A percentile compares a stretch with the other conserved stretches of the same genome.
Conservation (phyloP, 768 basidiomycete species). For the Tricholoma furcatifolium region DNA sequence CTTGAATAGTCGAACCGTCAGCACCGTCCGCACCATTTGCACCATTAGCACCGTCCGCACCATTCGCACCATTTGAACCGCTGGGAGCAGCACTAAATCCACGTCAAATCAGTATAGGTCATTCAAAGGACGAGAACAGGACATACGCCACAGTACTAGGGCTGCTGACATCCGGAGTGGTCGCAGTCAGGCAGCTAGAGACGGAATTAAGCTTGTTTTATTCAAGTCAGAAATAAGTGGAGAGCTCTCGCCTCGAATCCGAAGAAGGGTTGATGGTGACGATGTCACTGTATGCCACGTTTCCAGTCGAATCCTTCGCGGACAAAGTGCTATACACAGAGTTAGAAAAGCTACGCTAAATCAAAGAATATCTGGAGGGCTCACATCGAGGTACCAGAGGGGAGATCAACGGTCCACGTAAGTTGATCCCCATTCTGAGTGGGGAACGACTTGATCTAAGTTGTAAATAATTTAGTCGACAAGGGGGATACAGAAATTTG, state of each 20-base stretch:
- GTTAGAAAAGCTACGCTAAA: neutral
- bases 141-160: slow-evolving; percentile 16
- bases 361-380: slow-evolving; percentile 10
- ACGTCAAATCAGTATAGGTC: neutral
- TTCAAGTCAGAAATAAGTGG: neutral
- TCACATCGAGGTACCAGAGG: slow-evolving; percentile 45
- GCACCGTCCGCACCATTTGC: neutral
- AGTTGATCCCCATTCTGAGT: slow-evolving; percentile 35
- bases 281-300: slow-evolving; percentile 48
- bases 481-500: neutral
- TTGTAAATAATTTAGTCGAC: neutral
- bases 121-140: neutral
- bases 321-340: slow-evolving; percentile 41
- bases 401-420: slow-evolving; percentile 59
- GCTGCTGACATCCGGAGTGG: slow-evolving; percentile 3
- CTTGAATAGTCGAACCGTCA: neutral
- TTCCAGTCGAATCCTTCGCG: slow-evolving; percentile 60
- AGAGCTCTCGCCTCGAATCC: slow-evolving; percentile 28
- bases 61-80: neutral
- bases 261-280: slow-evolving; percentile 40
- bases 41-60: too few species aligned
- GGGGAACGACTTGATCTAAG: slow-evolving; percentile 55
- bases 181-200: slow-evolving; percentile 18
- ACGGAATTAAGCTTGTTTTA: neutral
- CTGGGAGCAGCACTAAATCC: neutral